Evolutionary conservation across 129 eudicot genomes (phyloP).

Genomic region (Flaveria linearis): DNA sequence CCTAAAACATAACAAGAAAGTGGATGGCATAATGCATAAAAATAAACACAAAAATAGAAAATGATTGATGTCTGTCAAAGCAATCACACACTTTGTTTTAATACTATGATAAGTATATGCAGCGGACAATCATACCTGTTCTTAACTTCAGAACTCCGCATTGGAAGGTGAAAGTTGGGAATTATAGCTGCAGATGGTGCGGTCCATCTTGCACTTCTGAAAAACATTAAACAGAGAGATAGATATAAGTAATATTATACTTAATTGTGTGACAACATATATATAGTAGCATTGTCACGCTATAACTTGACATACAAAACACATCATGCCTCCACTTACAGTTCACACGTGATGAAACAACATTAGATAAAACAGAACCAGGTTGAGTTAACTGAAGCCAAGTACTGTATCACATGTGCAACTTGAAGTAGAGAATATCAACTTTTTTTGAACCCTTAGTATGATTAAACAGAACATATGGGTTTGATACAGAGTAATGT

Average conservation of each 20-base stretch:
- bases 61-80: not conserved
- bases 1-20: conserved; percentile 33
- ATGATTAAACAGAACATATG: not conserved
- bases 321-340: not conserved
- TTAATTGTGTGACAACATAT: not conserved
- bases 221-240: conserved; percentile 8
- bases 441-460: no score
- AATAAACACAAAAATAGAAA: not conserved
- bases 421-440: no score
- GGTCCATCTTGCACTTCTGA: conserved; percentile 49
- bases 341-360: not conserved
- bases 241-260: no score
- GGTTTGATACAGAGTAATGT: not conserved
- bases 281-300: not conserved
- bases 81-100: not conserved
- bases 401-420: not conserved
- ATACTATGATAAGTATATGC: not conserved
- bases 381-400: not conserved
- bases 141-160: conserved; percentile 75
- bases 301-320: not conserved
- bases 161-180: conserved; percentile 65
- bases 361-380: not conserved
- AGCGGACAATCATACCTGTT: conserved; percentile 46
- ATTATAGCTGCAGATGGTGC: conserved; percentile 58
- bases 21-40: not conserved